Conservation (phyloP, 2,329 filamentous ascomycete species). For the Hirsutella rhossiliensis region DNA sequence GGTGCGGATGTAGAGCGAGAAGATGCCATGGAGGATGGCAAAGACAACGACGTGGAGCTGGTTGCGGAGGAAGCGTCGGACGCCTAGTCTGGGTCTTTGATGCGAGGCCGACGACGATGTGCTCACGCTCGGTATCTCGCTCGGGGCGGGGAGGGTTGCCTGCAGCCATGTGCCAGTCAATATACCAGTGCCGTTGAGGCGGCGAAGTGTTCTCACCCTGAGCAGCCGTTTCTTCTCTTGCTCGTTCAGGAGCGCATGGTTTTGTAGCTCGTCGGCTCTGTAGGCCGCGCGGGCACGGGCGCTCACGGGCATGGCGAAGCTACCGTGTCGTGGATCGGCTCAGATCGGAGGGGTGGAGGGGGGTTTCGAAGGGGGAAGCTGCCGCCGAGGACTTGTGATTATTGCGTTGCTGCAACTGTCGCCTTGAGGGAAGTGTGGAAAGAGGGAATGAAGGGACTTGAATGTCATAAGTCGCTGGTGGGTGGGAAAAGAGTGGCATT, state of each 20-base stretch:
- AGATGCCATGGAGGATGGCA: slow-evolving; percentile 63
- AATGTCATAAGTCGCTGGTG: not conserved
- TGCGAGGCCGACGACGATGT: slow-evolving; percentile 12
- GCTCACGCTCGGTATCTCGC: slow-evolving; percentile 16
- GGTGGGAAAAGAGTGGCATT: not conserved
- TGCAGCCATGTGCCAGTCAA: not conserved
- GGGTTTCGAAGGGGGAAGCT: not conserved
- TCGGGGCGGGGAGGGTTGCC: slow-evolving; percentile 24
- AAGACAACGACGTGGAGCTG: slow-evolving; percentile 58
- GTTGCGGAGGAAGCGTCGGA: slow-evolving; percentile 48
- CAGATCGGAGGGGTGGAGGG: not conserved
- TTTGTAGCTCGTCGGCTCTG: slow-evolving; percentile 23
- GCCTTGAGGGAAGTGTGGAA: not conserved
- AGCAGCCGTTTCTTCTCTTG: slow-evolving; percentile 24
- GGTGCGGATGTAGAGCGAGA: slow-evolving; percentile 77
- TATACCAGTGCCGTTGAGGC: not conserved
- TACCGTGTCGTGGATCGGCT: not conserved
- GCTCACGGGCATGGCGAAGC: slow-evolving; percentile 21
- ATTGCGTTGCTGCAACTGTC: too few relatives aligned
- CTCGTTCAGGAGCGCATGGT: slow-evolving; percentile 21
- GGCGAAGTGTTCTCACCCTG: slow-evolving; percentile 12
- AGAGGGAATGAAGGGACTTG: not conserved
- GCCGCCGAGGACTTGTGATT: too few relatives aligned
- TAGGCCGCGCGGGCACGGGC: slow-evolving; percentile 25
- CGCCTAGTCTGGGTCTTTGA: slow-evolving; percentile 34